phyloP scores from a whole-genome alignment of 371 early-diverging fungal species.

The Mortierella sp. region DNA sequence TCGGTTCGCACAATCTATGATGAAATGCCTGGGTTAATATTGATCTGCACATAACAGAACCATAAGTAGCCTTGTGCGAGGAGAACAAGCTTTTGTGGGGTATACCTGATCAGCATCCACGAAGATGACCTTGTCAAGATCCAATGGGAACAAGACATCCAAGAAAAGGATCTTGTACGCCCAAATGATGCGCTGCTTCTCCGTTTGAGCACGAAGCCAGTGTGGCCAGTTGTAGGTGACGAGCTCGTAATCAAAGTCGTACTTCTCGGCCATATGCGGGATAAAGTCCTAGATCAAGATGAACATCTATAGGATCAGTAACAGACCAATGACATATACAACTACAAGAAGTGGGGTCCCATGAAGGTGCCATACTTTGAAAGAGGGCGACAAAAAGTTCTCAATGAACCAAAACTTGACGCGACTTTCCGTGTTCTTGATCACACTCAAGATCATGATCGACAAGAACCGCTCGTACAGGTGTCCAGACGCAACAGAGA shows the following conservation, averaged over 20 bases:
- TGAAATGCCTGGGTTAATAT: no score
- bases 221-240: slow-evolving; percentile 98
- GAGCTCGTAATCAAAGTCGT: slow-evolving; percentile 90
- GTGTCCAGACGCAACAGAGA: slow-evolving; percentile 97
- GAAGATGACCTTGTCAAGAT: slow-evolving; percentile 94
- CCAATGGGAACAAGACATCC: slow-evolving; percentile 95
- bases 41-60: no score
- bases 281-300: slow-evolving; percentile 75
- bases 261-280: slow-evolving; percentile 85
- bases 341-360: background rate
- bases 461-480: slow-evolving; percentile 95
- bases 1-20: slow-evolving; percentile 90
- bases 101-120: slow-evolving; percentile 95
- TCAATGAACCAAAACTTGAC: slow-evolving; percentile 98
- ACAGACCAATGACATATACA: background rate
- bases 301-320: background rate
- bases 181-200: slow-evolving; percentile 97
- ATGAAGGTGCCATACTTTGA: slow-evolving; percentile 71
- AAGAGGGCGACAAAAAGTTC: slow-evolving; percentile 94
- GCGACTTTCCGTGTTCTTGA: slow-evolving; percentile 83
- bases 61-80: no score
- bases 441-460: slow-evolving; percentile 96
- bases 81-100: background rate
- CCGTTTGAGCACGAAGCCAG: slow-evolving; percentile 91
- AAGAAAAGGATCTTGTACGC: slow-evolving; percentile 98